These are phyloP conservation scores for Boletus barrowsii DNA, from an alignment of 768 basidiomycete species.

Conservation along the genomic window DNA sequence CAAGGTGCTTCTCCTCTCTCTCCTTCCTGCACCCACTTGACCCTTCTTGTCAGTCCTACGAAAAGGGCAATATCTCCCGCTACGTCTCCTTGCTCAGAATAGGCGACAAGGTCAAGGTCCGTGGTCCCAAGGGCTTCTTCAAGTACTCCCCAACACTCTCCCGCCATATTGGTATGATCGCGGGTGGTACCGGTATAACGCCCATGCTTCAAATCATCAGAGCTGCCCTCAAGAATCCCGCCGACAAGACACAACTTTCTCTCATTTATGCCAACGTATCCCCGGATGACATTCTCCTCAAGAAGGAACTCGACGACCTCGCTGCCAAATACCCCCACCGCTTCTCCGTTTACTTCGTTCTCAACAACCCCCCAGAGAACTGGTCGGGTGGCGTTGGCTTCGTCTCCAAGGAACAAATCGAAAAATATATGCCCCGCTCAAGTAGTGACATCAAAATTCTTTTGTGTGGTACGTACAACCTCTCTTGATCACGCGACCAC, in stretches of 20 bases:
- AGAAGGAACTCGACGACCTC: slow-evolving; percentile 81
- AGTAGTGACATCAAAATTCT: slow-evolving; percentile 75
- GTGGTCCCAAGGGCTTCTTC: slow-evolving; percentile 97
- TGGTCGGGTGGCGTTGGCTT: slow-evolving; percentile 94
- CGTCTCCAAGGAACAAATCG: slow-evolving; percentile 89
- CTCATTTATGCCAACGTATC: slow-evolving; percentile 98
- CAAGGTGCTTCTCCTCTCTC: slow-evolving; percentile 57
- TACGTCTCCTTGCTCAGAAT: slow-evolving; percentile 78
- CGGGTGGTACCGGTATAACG: slow-evolving; percentile 97
- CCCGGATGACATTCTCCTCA: slow-evolving; percentile 88
- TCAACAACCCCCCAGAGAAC: slow-evolving; percentile 87
- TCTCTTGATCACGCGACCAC: slow-evolving; percentile 2
- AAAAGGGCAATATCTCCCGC: slow-evolving; percentile 95
- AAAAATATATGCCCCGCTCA: slow-evolving; percentile 68
- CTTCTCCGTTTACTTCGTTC: slow-evolving; percentile 85
- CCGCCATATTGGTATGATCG: slow-evolving; percentile 91
- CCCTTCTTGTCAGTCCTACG: slow-evolving; percentile 66
- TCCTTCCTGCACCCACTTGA: not conserved
- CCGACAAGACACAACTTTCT: slow-evolving; percentile 75
- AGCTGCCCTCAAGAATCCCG: slow-evolving; percentile 86
- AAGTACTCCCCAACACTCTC: slow-evolving; percentile 71
- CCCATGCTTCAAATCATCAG: slow-evolving; percentile 99
- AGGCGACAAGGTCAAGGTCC: slow-evolving; percentile 85
- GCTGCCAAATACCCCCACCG: slow-evolving; percentile 55
- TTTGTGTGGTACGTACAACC: slow-evolving; percentile 70